Percentiles rank a stretch among this genome's conserved stretches.
Conservation (phyloP, 805 yeast species). For the Candida andamanensis region DNA sequence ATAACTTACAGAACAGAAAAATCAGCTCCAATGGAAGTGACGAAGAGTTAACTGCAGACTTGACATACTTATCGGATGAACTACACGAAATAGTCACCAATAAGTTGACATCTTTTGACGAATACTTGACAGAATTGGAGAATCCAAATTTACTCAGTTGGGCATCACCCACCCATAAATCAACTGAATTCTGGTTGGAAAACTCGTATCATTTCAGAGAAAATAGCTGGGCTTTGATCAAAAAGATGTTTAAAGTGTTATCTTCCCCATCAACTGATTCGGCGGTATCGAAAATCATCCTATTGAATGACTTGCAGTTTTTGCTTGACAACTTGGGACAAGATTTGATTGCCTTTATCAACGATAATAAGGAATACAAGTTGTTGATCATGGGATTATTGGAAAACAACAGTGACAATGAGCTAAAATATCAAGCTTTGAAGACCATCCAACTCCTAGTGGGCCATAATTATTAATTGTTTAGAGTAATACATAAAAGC, state of each 20-base stretch:
- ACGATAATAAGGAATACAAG: slow-evolving; percentile 56
- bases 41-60: slow-evolving; percentile 78
- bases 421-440: slow-evolving; percentile 90
- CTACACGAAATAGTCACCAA: slow-evolving; percentile 65
- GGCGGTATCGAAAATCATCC: slow-evolving; percentile 23
- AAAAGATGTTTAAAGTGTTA: slow-evolving; percentile 53
- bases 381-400: slow-evolving; percentile 78
- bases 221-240: slow-evolving; percentile 67
- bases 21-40: slow-evolving; percentile 69
- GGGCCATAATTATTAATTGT: slow-evolving; percentile 44
- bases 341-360: slow-evolving; percentile 33
- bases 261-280: slow-evolving; percentile 16
- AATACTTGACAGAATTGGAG: slow-evolving; percentile 78
- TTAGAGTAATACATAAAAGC: no score
- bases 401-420: slow-evolving; percentile 65
- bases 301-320: slow-evolving; percentile 39
- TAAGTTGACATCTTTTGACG: slow-evolving; percentile 86
- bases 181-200: slow-evolving; percentile 85
- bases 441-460: slow-evolving; percentile 93
- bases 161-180: slow-evolving; percentile 83
- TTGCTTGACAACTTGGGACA: slow-evolving; percentile 37
- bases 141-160: slow-evolving; percentile 72
- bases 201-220: slow-evolving; percentile 73
- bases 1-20: slow-evolving; percentile 74
- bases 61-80: slow-evolving; percentile 51